Percentiles rank a stretch among this genome's conserved stretches.
Conservation (phyloP, 257 asterid genomes). For the Solanum etuberosum region DNA sequence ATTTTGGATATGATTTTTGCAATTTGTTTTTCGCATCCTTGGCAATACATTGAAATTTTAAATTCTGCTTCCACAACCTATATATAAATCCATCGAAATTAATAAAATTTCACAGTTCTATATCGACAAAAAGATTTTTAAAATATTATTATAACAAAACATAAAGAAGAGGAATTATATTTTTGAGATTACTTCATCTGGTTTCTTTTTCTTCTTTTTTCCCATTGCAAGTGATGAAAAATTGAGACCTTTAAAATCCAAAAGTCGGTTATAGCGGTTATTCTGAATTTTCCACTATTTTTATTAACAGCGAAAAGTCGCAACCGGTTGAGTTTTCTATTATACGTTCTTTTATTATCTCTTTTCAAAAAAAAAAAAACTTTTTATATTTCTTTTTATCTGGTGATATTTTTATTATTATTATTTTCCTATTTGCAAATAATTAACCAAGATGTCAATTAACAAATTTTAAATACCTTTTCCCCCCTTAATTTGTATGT, state of each 20-base stretch:
- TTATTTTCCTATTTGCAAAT: background rate
- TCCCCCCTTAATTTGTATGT: background rate
- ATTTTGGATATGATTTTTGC: constrained; percentile 55
- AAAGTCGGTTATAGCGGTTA: background rate
- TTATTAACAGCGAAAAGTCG: background rate
- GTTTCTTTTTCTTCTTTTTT: constrained; percentile 13
- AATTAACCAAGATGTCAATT: background rate
- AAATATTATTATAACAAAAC: background rate
- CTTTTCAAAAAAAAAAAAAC: background rate
- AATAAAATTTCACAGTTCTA: background rate
- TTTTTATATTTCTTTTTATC: background rate
- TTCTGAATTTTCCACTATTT: background rate
- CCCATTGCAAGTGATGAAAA: constrained; percentile 10
- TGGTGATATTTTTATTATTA: background rate
- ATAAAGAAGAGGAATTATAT: background rate
- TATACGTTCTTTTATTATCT: background rate
- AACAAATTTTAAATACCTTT: background rate
- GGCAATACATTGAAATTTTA: constrained; percentile 69
- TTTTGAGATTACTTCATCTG: background rate
- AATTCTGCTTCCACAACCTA: constrained; percentile 51
- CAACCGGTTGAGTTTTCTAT: background rate
- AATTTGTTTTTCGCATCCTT: constrained; percentile 75
- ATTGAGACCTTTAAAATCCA: background rate
- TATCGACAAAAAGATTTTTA: too few species aligned
- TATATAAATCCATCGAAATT: background rate